phyloP scores from a whole-genome alignment of 129 eudicot genomes.

The Deinandra increscens region DNA sequence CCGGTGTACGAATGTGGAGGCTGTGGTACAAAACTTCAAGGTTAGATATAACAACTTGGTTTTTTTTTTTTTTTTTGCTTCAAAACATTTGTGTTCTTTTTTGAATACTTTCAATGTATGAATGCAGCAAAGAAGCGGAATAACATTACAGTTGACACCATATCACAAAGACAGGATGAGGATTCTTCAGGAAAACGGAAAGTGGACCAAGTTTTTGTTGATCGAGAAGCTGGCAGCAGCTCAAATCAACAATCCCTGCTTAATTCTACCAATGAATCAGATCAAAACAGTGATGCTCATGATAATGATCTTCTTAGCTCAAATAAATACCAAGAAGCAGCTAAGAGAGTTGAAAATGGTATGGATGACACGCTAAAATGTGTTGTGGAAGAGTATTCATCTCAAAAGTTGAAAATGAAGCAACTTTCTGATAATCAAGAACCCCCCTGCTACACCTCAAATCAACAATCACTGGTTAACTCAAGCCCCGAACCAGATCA shows the following conservation, averaged over 20 bases:
- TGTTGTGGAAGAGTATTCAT: conserved; percentile 18
- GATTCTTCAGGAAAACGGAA: conserved; percentile 26
- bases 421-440: conserved; percentile 28
- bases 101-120: not conserved
- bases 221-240: conserved; percentile 32
- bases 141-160: conserved; percentile 19
- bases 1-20: conserved; percentile 66
- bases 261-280: conserved; percentile 19
- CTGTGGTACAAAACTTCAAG: conserved; percentile 59
- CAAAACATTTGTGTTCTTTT: not conserved
- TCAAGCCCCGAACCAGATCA: conserved; percentile 25
- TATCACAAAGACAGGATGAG: conserved; percentile 9
- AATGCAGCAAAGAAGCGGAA: conserved; percentile 59
- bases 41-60: conserved; percentile 26
- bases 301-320: conserved; percentile 15
- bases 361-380: conserved; percentile 9
- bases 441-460: conserved; percentile 31
- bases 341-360: conserved; percentile 34
- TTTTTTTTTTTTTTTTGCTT: conserved; percentile 1
- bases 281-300: conserved; percentile 13
- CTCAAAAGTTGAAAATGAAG: conserved; percentile 12
- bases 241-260: conserved; percentile 25
- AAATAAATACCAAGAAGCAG: conserved; percentile 32
- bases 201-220: conserved; percentile 27
- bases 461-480: conserved; percentile 24